Base-by-base conservation (phyloP, 352 stramenopile genomes). In the Pythium graminicola region DNA sequence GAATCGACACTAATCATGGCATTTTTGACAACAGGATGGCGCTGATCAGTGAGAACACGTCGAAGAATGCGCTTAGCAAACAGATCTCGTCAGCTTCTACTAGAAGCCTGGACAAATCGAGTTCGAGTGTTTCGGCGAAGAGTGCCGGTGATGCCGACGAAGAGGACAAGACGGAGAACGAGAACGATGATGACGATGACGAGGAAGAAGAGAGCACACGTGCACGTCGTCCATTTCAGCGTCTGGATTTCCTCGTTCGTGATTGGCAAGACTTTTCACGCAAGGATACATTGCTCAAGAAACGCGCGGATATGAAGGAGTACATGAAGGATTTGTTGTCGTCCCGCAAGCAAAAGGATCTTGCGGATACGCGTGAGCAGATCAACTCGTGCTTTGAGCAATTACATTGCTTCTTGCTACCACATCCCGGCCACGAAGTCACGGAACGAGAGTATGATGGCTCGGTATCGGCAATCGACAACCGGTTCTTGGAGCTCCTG, bases 201-300 rank as follows among this genome's bases (percentile, higher is more conserved):
- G 60, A 68, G 0, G 60, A 67, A 19, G 67, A 74, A 1, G 55
- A 69, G 3, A 59, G 72, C 10, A 45, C 40, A 6, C 36, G 65
- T 19, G 71, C 74, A 6, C 38, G 38, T 19, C 50, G 50, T 39
- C 97, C 97, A 22, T 99, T 99, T 76, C 97, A 99, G 73, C 86
- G 82, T 26, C 85, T 99, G 16, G 94, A 99, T 71, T 99, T 99
- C 52, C 70, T 99, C 14, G 95, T 99, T 51, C 89, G 97, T 24
- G 96, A 99, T 76, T 99, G 95, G 95, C 94, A 98, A 67, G 95
- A 98, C 60, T 98, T 98, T 61, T 94, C 77, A n/a, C 71, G 81
- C 32, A 97, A 72, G 65, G 86, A 81, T 77, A 97, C 67, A 54
- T 54, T 96, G 43, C 72, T 81, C 11, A 82, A 95, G 58, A 95